Evolutionary conservation across 2,329 filamentous ascomycete species (phyloP).

Genomic region (Diaporthe eres): DNA sequence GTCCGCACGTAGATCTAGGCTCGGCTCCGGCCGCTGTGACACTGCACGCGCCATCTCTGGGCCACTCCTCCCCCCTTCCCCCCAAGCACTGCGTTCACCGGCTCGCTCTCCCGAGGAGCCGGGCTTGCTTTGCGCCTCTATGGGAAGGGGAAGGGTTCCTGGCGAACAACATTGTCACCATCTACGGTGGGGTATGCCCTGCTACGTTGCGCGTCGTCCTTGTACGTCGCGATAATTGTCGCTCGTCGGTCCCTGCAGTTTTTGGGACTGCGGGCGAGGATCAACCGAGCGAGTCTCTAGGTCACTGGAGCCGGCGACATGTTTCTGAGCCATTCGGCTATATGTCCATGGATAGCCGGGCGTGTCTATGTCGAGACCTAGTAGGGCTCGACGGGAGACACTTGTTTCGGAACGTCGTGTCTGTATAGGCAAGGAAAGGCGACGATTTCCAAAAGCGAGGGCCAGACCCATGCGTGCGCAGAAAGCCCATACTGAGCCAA

Average conservation of each 20-base stretch:
- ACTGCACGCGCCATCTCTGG: background rate
- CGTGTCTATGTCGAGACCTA: background rate
- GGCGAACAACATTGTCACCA: background rate
- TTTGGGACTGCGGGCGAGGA: background rate
- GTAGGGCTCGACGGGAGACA: background rate
- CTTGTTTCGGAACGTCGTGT: background rate
- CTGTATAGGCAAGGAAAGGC: background rate
- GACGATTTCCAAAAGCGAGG: background rate
- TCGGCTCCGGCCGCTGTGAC: conserved; percentile 29
- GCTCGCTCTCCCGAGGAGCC: background rate
- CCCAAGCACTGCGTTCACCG: conserved; percentile 13
- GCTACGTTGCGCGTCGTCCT: background rate
- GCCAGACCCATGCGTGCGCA: background rate
- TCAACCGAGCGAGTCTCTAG: background rate
- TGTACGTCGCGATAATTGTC: conserved; percentile 12
- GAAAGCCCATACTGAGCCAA: background rate
- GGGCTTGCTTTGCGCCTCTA: background rate
- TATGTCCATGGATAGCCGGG: background rate
- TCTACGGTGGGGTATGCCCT: background rate
- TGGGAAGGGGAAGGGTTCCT: background rate
- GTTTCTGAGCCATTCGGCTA: background rate
- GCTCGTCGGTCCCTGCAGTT: conserved; percentile 1
- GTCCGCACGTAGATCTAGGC: conserved; percentile 24
- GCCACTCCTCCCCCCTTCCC: background rate
- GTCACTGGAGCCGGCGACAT: background rate